Evolutionary conservation across 108 stramenopile genomes (phyloP).

Genomic region (Skeletonema marinoi): DNA sequence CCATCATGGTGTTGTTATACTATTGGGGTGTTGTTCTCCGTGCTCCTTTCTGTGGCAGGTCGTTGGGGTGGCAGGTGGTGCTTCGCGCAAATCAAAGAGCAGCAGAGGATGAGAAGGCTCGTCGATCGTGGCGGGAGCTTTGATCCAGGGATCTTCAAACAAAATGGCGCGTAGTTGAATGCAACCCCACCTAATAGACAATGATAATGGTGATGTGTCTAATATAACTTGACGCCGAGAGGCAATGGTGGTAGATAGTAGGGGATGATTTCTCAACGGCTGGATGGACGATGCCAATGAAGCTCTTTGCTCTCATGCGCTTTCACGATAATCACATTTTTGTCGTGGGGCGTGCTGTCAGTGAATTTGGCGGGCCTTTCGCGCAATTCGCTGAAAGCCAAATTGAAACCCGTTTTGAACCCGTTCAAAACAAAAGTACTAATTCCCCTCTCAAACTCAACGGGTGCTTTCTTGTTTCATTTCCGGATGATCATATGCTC

Average conservation of each 20-base stretch:
- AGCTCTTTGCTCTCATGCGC: neutral
- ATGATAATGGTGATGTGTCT: neutral
- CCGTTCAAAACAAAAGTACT: no score
- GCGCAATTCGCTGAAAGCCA: neutral
- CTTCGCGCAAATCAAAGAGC: no score
- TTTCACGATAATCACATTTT: neutral
- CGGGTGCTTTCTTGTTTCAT: no score
- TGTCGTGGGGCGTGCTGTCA: neutral
- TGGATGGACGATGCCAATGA: neutral
- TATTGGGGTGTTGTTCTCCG: neutral
- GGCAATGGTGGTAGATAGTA: no score
- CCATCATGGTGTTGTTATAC: neutral
- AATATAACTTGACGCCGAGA: neutral
- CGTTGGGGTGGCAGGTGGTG: no score
- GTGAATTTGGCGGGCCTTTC: neutral
- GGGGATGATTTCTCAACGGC: neutral
- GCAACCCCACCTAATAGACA: neutral
- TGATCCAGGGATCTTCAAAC: neutral
- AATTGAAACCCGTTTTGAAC: no score
- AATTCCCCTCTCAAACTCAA: no score
- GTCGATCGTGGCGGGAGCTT: neutral
- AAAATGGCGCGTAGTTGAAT: neutral
- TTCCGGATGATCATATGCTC: no score
- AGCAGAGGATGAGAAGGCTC: neutral
- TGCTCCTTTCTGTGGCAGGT: no score